Base-by-base conservation (phyloP, 805 yeast genomes). In the Saccharomyces mikatae region DNA sequence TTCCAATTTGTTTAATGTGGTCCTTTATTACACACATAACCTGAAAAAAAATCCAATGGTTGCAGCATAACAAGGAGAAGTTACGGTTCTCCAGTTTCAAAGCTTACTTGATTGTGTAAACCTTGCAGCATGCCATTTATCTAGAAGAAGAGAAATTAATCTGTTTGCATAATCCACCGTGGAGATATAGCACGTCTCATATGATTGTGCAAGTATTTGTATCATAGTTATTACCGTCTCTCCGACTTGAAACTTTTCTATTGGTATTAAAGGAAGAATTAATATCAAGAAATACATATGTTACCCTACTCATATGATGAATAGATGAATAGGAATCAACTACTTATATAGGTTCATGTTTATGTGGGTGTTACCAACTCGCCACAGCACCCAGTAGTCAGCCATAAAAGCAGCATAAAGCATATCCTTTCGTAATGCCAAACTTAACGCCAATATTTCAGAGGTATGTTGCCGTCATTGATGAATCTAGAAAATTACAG, bases 401-500 rank as follows among this genome's bases (percentile, higher is more conserved):
- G 13, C 17, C 44, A 24, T 5, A 36, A 2, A 6, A 36, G 24
- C 24, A 17, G 22, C 10, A 3, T 17, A 17, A 13, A 36, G 5
- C 24, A 17, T 6, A 17, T 8, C 9, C 13, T 4, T 17, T 17
- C 17, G 13, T 9, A 11, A 69, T 69, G 74, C 50, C 67, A 4
- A 61, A 70, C 55, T 51, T 65, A 24, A 70, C 74, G 0, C 58
- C 60, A 1, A 52, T 62, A 28, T 71, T 71, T 53, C 49, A 53
- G 32, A 62, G 65, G 41, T 69, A 65, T 41, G 60, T 70, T 10
- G 30, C 32, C 2, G 65, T 70, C 10, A 62, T 69, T 28, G 56
- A 59, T 24, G 71, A 60, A 47, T 54, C 54, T 41, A 52, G 53
- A 24, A 54, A 48, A 11, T 49, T 17, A 17, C 44, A 27, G 24